Evolutionary conservation across 129 eudicot species (phyloP), one percentile per base, ranked within the genome.

Genomic region (Lonicera japonica): DNA sequence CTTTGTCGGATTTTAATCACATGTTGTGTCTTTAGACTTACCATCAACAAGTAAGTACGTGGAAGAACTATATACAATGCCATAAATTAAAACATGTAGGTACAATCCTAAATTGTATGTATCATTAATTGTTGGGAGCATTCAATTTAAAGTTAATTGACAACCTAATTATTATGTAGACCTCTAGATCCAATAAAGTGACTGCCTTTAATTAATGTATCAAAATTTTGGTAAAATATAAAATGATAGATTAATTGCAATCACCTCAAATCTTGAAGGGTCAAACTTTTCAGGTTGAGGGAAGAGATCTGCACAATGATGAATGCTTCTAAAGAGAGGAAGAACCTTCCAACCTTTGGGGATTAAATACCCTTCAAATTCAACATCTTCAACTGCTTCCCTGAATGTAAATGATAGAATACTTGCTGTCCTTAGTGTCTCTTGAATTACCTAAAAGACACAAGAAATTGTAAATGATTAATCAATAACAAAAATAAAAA

Each of bases 341-440:
- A 91, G 81, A 58, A 91, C 88, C 60, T 91, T 91, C 98, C 98
- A 91, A 21, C 98, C 98, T 74, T 82, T 91, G 5, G 98, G 98
- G 25, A 91, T 87, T 15, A 87, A 45, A 59, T 72, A 82, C 11
- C 98, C 98, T 75, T 84, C 83, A 66, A 91, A 78, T 53, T 91
- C 98, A 3, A 91, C 96, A 52, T 91, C 98, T 72, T 82, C 75
- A 5, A 87, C 96, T 22, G 88, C 91, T 62, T 91, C 98, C 65
- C 98, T 82, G 64, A 87, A 91, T 39, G 95, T 87, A 60, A 91
- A 91, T 0, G 98, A 91, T 9, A 91, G 60, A 64, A 91, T 91
- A 38, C 86, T 80, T 0, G 98, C 95, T 51, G 55, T 60, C 69
- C 98, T 82, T 22, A 91, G 16, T 3, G 98, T 91, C 73, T 91